phyloP scores from a whole-genome alignment of 176 grass and related monocot genomes.

The Carex parvula region DNA sequence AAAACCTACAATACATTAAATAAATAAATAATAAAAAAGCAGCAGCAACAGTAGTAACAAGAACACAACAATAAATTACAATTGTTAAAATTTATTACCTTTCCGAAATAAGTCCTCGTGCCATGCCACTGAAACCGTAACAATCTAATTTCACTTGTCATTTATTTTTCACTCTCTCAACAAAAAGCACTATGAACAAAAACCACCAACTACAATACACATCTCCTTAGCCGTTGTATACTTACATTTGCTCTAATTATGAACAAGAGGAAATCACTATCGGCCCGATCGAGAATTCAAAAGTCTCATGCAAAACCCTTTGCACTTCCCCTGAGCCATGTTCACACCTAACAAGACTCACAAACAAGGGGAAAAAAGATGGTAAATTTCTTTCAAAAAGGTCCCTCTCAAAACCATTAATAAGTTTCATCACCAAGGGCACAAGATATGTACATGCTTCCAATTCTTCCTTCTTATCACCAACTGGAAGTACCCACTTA shows the following conservation, averaged over 20 bases:
- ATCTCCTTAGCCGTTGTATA: background rate
- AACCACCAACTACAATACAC: slow-evolving; percentile 10
- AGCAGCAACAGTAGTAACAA: background rate
- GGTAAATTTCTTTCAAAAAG: slow-evolving; percentile 72
- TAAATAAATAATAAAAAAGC: background rate
- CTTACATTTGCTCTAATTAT: slow-evolving; percentile 3
- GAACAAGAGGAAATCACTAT: slow-evolving; percentile 38
- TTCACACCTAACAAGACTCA: slow-evolving; percentile 76
- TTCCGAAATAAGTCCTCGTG: background rate
- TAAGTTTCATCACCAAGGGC: slow-evolving; percentile 61
- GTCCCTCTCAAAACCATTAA: slow-evolving; percentile 51
- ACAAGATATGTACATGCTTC: slow-evolving; percentile 63
- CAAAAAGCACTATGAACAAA: background rate
- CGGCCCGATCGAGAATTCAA: slow-evolving; percentile 71
- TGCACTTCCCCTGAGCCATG: slow-evolving; percentile 80
- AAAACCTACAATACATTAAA: slow-evolving; percentile 17
- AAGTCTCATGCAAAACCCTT: slow-evolving; percentile 64
- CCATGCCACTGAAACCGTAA: background rate
- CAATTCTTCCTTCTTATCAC: slow-evolving; percentile 70
- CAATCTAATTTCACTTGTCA: background rate
- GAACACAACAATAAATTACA: background rate
- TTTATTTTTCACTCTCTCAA: slow-evolving; percentile 6
- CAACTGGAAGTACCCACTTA: slow-evolving; percentile 56
- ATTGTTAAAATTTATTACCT: background rate
- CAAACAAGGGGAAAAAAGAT: slow-evolving; percentile 67